These are phyloP conservation scores for Aspergillus calidoustus DNA, from an alignment of 2,329 filamentous ascomycete species.

Conservation along the genomic window DNA sequence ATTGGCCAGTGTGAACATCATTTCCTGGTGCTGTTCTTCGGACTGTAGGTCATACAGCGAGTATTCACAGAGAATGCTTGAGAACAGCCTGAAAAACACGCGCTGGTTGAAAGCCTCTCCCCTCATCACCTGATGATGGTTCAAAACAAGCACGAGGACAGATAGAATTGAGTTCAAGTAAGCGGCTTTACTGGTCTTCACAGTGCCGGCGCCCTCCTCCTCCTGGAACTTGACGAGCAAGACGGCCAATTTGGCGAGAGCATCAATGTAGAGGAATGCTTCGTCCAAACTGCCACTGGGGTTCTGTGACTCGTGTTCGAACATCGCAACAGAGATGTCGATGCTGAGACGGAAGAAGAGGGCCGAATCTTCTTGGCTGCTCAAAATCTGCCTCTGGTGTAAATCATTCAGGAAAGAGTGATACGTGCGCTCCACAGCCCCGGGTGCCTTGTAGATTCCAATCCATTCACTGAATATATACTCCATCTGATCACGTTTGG, in stretches of 20 bases:
- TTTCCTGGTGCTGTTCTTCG: constrained; percentile 65
- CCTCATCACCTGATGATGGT: constrained; percentile 80
- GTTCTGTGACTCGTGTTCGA: constrained; percentile 70
- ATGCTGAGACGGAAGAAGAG: constrained; percentile 80
- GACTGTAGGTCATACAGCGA: constrained; percentile 62
- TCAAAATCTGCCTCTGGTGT: constrained; percentile 73
- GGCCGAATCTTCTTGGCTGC: constrained; percentile 74
- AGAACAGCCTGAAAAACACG: constrained; percentile 89
- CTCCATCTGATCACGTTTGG: constrained; percentile 81
- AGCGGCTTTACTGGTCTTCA: constrained; percentile 66
- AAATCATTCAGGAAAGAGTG: constrained; percentile 83
- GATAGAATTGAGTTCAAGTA: constrained; percentile 80
- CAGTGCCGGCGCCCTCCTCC: constrained; percentile 63
- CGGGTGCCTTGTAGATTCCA: constrained; percentile 76
- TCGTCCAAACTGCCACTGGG: constrained; percentile 64
- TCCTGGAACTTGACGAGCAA: constrained; percentile 74
- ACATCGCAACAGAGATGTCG: constrained; percentile 77
- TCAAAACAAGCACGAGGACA: constrained; percentile 78
- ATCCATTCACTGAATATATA: constrained; percentile 98
- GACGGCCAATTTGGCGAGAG: constrained; percentile 78
- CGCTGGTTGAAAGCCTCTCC: constrained; percentile 84
- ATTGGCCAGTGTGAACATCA: constrained; percentile 73
- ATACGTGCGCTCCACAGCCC: constrained; percentile 72
- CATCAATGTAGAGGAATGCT: constrained; percentile 72
- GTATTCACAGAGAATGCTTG: constrained; percentile 78